Percentiles rank a stretch among this genome's conserved stretches.
Evolutionary conservation across 2,329 filamentous ascomycete genomes (phyloP).

Genomic region (Fusarium phyllophilum): DNA sequence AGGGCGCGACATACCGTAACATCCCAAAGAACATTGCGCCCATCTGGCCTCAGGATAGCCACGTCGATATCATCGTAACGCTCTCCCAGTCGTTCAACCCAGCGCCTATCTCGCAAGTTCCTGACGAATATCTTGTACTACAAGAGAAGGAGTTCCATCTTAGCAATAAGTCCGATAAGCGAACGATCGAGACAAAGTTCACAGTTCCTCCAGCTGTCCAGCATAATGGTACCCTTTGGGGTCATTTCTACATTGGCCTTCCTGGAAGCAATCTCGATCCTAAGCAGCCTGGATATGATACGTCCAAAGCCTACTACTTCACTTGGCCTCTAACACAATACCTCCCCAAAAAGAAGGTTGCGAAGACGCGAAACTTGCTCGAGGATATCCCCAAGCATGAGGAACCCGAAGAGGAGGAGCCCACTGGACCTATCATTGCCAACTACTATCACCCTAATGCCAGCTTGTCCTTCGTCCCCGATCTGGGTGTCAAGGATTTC

Average conservation of each 20-base stretch:
- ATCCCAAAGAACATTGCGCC: constrained; percentile 80
- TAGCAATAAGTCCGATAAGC: constrained; percentile 81
- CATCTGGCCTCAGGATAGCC: constrained; percentile 84
- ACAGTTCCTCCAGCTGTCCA: constrained; percentile 82
- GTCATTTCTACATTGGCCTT: constrained; percentile 89
- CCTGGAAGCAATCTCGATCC: constrained; percentile 82
- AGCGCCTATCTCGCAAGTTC: constrained; percentile 71
- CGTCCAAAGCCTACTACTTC: constrained; percentile 83
- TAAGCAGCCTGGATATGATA: constrained; percentile 74
- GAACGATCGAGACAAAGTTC: constrained; percentile 81
- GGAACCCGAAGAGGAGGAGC: constrained; percentile 63
- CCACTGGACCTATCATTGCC: constrained; percentile 74
- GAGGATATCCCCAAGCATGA: constrained; percentile 55
- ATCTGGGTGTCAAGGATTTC: constrained; percentile 76
- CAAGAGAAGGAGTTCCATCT: constrained; percentile 83
- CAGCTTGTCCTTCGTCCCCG: constrained; percentile 86
- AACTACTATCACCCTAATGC: constrained; percentile 97
- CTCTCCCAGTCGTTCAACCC: constrained; percentile 80
- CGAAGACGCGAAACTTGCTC: constrained; percentile 90
- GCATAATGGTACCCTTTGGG: constrained; percentile 93
- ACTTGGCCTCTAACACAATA: constrained; percentile 88
- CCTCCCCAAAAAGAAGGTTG: constrained; percentile 87
- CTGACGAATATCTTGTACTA: constrained; percentile 76
- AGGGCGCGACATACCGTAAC: constrained; percentile 70
- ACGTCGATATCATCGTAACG: constrained; percentile 85